phyloP scores from a whole-genome alignment of 805 yeast species.

The Cyberlindnera meyerae region DNA sequence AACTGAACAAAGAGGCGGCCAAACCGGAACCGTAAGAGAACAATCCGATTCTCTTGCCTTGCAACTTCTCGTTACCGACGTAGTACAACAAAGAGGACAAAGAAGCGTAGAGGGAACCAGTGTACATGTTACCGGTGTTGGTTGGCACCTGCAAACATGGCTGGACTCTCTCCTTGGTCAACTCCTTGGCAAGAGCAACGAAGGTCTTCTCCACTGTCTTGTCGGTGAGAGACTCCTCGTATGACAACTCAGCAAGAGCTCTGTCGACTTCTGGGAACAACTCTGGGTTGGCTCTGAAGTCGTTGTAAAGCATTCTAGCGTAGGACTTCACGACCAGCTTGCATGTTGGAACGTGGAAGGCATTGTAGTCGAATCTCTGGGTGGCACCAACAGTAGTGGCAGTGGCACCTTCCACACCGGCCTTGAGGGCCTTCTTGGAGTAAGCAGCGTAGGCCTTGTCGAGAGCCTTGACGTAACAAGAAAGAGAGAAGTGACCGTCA shows the following conservation, averaged over 20 bases:
- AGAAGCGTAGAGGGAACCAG: constrained; percentile 88
- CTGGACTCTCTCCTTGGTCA: constrained; percentile 60
- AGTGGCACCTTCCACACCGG: constrained; percentile 41
- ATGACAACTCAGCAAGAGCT: constrained; percentile 47
- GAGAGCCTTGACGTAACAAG: constrained; percentile 91
- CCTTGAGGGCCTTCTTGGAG: constrained; percentile 65
- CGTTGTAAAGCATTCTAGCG: constrained; percentile 88
- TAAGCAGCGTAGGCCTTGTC: constrained; percentile 82
- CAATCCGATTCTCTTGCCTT: constrained; percentile 80
- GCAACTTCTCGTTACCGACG: constrained; percentile 69
- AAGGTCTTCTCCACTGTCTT: constrained; percentile 81
- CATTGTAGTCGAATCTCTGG: constrained; percentile 81
- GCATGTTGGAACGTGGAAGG: constrained; percentile 98
- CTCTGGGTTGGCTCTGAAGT: constrained; percentile 67
- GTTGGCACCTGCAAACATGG: constrained; percentile 88
- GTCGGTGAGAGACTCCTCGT: constrained; percentile 76
- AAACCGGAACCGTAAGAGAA: constrained; percentile 98
- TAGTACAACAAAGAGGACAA: constrained; percentile 75
- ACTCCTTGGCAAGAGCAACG: constrained; percentile 65
- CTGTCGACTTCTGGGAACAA: constrained; percentile 56
- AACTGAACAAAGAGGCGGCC: constrained; percentile 84
- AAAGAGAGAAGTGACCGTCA: constrained; percentile 92
- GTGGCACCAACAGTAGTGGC: constrained; percentile 61
- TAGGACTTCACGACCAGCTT: constrained; percentile 89
- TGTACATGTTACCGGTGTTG: constrained; percentile 97